A percentile compares a stretch with the other conserved stretches of the same genome.
These are phyloP conservation scores for Neopestalotiopsis sp. DNA, from an alignment of 2,329 filamentous ascomycete species.

Conservation along the genomic window DNA sequence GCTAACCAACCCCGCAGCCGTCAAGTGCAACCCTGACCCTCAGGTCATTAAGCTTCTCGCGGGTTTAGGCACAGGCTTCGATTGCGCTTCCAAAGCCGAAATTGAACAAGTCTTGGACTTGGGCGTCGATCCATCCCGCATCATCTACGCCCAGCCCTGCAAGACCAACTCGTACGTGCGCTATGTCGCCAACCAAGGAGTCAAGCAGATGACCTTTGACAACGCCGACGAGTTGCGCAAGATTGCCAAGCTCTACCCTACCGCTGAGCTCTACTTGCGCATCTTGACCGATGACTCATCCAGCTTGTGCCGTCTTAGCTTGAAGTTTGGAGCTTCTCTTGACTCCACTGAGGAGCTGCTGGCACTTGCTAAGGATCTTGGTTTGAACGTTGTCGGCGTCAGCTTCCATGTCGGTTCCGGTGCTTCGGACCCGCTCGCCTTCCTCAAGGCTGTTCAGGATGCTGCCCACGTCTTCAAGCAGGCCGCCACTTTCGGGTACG, in stretches of 20 bases:
- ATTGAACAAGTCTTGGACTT: slow-evolving; percentile 89
- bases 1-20: slow-evolving; percentile 59
- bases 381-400: slow-evolving; percentile 90
- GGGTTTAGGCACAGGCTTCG: slow-evolving; percentile 90
- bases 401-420: slow-evolving; percentile 98
- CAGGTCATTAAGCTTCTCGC: slow-evolving; percentile 87
- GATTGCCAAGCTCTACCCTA: slow-evolving; percentile 89
- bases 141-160: slow-evolving; percentile 99
- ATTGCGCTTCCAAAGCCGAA: slow-evolving; percentile 97
- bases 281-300: slow-evolving; percentile 97
- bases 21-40: slow-evolving; percentile 98
- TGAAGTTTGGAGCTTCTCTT: slow-evolving; percentile 95
- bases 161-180: slow-evolving; percentile 98
- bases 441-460: slow-evolving; percentile 88
- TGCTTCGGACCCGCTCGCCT: slow-evolving; percentile 90
- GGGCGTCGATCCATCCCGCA: slow-evolving; percentile 84
- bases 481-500: slow-evolving; percentile 75
- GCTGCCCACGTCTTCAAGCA: slow-evolving; percentile 89
- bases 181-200: slow-evolving; percentile 81
- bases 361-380: slow-evolving; percentile 77
- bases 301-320: slow-evolving; percentile 90
- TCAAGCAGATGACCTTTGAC: slow-evolving; percentile 99
- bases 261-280: slow-evolving; percentile 88
- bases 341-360: slow-evolving; percentile 81
- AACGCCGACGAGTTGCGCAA: slow-evolving; percentile 98